Evolutionary conservation across 2,329 filamentous ascomycete species (phyloP).

Genomic region (Fusarium sp.): DNA sequence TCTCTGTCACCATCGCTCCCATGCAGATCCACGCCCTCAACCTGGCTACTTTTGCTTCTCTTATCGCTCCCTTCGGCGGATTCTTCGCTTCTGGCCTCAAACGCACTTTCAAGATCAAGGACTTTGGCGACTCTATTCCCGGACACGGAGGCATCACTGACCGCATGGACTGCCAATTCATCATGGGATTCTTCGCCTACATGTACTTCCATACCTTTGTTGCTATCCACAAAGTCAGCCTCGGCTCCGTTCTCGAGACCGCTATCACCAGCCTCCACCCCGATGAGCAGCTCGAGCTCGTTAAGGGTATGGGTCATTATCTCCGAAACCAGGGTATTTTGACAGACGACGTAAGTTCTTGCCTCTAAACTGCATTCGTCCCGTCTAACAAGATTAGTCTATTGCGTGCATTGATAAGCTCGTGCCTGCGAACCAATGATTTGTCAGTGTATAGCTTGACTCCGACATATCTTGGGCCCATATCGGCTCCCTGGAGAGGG

Average conservation of each 20-base stretch:
- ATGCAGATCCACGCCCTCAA: conserved; percentile 94
- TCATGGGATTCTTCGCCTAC: conserved; percentile 98
- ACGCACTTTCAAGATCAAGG: conserved; percentile 99
- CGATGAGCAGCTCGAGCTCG: conserved; percentile 89
- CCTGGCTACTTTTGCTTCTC: conserved; percentile 91
- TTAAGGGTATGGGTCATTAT: conserved; percentile 73
- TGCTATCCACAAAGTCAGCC: conserved; percentile 84
- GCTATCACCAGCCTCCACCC: conserved; percentile 89
- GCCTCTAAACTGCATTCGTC: not conserved
- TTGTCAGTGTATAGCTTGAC: conserved; percentile 2
- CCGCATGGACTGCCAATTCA: conserved; percentile 99
- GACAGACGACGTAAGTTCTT: conserved; percentile 48
- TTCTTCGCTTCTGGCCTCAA: conserved; percentile 99
- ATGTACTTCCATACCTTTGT: conserved; percentile 99
- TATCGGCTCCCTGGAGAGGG: not conserved
- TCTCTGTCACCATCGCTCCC: conserved; percentile 81
- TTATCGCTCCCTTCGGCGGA: conserved; percentile 96
- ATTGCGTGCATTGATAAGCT: conserved; percentile 45
- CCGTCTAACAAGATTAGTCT: conserved; percentile 38
- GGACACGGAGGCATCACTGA: conserved; percentile 98
- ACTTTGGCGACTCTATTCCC: conserved; percentile 98
- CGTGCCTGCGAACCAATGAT: conserved; percentile 40
- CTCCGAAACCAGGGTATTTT: conserved; percentile 71
- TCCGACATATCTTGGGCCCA: conserved; percentile 19
- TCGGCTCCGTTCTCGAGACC: conserved; percentile 89